Base-by-base conservation (phyloP, 208 protist species). In the Leishmania major region DNA sequence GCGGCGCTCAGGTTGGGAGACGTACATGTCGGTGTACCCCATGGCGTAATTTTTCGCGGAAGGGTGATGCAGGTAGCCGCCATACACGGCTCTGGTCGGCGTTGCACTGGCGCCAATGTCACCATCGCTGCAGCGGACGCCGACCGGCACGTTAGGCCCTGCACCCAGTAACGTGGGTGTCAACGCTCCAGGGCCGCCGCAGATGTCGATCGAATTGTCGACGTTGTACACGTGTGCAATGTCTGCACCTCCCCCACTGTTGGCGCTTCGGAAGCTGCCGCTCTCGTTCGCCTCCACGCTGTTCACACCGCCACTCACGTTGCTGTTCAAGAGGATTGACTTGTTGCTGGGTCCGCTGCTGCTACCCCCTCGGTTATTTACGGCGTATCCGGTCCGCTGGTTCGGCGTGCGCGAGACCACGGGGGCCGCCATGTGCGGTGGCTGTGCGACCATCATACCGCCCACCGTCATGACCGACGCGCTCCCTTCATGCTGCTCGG, bases 401-500 rank as follows among this genome's bases (percentile, higher is more conserved):
- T 55, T 75, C 45, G 47, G 45, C 31, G 47, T 55, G 45, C 70
- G 70, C 28, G 70, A 55, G 22, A 37, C 43, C 3, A 22, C 70
- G 3, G 40, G 70, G 25, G 70, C 40, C 45, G 22, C 70, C 70
- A 75, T 55, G 70, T 55, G 70, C 15, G 40, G 70, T 22, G 70
- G 70, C 70, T 75, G 70, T 55, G 70, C 45, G 28, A 55, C 45
- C 28, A 55, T 55, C 45, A 75, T 75, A 37, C 45, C 70, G 10
- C 47, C 70, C 45, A 75, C 45, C 70, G 25, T 57, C 45, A 75
- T 55, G 25, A 45, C 31, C 45, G 70, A 55, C 5, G n/a, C 40
- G n/a, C 45, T 75, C 13, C 45, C 45, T 49, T 22, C 11, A 25
- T 75, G 70, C 47, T 15, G 22, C 28, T 22, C 66, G 13, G 19